These are phyloP conservation scores for Rutstroemia sp. DNA, from an alignment of 2,329 filamentous ascomycete genomes.

Conservation along the genomic window DNA sequence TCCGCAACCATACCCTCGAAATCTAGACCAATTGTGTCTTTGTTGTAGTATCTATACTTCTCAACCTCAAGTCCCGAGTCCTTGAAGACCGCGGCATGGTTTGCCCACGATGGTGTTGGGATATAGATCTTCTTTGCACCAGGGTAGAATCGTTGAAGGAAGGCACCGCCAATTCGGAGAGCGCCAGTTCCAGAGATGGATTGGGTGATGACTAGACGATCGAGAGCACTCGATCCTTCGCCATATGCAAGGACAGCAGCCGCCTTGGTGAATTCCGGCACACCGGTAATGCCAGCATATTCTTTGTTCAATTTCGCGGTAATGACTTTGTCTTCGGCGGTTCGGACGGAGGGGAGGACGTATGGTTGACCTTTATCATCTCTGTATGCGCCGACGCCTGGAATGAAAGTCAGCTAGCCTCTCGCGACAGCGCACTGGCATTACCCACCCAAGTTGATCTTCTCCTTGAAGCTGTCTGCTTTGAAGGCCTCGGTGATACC, in stretches of 20 bases:
- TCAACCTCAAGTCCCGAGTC: conserved; percentile 86
- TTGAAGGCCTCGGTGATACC: conserved; percentile 99
- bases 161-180: conserved; percentile 87
- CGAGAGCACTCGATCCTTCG: conserved; percentile 65
- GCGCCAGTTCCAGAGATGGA: conserved; percentile 97
- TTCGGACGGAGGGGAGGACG: conserved; percentile 86
- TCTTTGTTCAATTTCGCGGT: conserved; percentile 82
- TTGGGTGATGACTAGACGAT: conserved; percentile 85
- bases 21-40: conserved; percentile 95
- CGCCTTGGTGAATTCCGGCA: conserved; percentile 87
- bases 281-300: conserved; percentile 94
- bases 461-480: conserved; percentile 84
- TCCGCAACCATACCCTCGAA: conserved; percentile 90
- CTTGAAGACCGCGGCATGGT: conserved; percentile 94
- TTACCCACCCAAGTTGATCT: conserved; percentile 86
- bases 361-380: conserved; percentile 98
- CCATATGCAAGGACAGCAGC: conserved; percentile 90
- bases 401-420: conserved; percentile 14
- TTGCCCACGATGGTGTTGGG: conserved; percentile 93
- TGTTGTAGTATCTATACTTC: conserved; percentile 99
- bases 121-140: conserved; percentile 94
- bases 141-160: conserved; percentile 87
- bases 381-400: conserved; percentile 94
- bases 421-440: conserved; percentile 2
- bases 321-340: conserved; percentile 83